phyloP scores from a whole-genome alignment of 805 yeast species.

The Kodamaea restingae region DNA sequence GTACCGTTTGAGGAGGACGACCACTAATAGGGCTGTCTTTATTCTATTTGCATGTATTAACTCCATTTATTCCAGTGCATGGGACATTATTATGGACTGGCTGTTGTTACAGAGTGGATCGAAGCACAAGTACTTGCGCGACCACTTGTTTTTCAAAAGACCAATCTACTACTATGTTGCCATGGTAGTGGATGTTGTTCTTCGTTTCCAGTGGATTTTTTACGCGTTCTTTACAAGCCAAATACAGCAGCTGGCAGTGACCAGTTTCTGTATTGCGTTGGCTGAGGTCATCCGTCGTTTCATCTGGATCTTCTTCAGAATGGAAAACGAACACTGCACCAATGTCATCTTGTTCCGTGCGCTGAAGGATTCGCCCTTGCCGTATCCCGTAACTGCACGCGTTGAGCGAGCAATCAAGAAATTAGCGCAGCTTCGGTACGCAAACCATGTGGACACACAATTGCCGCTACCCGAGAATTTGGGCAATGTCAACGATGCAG shows the following conservation, averaged over 20 bases:
- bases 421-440: conserved; percentile 32
- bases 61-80: conserved; percentile 61
- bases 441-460: background rate
- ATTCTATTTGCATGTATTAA: conserved; percentile 73
- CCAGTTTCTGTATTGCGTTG: conserved; percentile 77
- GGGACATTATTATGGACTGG: conserved; percentile 98
- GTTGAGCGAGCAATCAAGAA: conserved; percentile 37
- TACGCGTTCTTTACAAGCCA: conserved; percentile 74
- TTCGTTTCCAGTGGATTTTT: conserved; percentile 90
- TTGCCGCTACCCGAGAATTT: background rate
- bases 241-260: conserved; percentile 81
- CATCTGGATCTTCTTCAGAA: conserved; percentile 86
- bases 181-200: conserved; percentile 63
- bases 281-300: conserved; percentile 82
- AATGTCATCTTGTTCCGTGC: conserved; percentile 85
- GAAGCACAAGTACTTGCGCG: conserved; percentile 57
- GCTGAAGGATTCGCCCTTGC: conserved; percentile 80
- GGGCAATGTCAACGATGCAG: conserved; percentile 10
- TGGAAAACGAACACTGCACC: conserved; percentile 94
- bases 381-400: conserved; percentile 50
- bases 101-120: conserved; percentile 71
- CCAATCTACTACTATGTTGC: conserved; percentile 67
- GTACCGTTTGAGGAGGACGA: conserved; percentile 58
- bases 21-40: conserved; percentile 50
- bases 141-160: conserved; percentile 60